These are phyloP conservation scores for Sequoia sempervirens DNA, from an alignment of 75 land plant species.

Conservation along the genomic window DNA sequence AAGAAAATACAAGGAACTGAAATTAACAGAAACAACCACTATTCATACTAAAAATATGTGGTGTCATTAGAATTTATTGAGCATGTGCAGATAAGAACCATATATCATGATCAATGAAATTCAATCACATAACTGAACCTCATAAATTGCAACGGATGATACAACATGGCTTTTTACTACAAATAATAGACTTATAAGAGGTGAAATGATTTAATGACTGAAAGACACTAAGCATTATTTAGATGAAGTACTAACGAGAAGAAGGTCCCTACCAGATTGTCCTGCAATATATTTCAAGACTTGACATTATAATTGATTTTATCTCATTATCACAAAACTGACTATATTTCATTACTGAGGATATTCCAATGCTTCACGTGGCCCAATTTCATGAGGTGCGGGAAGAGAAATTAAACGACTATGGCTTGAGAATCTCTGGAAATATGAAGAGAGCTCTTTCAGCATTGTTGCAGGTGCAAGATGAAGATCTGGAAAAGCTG, in stretches of 20 bases:
- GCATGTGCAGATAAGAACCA: background rate
- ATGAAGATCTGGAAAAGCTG: constrained; percentile 99
- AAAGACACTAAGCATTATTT: background rate
- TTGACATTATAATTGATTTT: background rate
- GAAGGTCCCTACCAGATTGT: background rate
- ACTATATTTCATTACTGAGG: constrained; percentile 26
- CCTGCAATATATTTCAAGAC: background rate
- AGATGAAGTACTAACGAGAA: background rate
- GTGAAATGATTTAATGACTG: background rate
- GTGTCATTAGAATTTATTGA: background rate
- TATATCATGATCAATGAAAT: background rate
- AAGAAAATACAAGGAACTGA: constrained; percentile 21
- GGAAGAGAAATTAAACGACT: constrained; percentile 81
- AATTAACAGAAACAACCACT: background rate
- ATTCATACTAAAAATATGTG: background rate
- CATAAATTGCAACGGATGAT: background rate
- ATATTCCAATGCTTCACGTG: constrained; percentile 94
- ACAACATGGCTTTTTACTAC: background rate
- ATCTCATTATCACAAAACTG: background rate
- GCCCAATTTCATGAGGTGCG: constrained; percentile 89
- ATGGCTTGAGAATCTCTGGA: constrained; percentile 75
- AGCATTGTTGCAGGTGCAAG: constrained; percentile 98
- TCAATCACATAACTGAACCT: background rate
- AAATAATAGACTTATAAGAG: background rate
- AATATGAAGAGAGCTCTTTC: constrained; percentile 87